Evolutionary conservation across 2,329 filamentous ascomycete genomes (phyloP).

Genomic region (Sporothrix brunneoviolacea): DNA sequence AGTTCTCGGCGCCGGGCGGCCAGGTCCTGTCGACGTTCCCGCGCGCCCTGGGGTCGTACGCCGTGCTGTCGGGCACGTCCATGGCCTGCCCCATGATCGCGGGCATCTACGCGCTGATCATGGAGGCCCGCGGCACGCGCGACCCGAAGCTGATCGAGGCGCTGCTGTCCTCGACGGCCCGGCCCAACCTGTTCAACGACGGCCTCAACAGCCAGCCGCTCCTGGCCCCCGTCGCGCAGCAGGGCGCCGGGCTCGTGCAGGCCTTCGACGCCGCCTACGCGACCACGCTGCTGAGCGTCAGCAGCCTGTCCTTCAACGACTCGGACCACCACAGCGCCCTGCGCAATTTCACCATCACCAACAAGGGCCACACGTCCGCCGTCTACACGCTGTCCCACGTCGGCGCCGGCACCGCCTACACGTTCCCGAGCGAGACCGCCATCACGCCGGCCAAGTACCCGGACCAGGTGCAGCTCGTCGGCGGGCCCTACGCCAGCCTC

Average conservation of each 20-base stretch:
- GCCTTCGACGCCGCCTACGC: slow-evolving; percentile 53
- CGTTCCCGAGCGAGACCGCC: slow-evolving; percentile 12
- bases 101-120: slow-evolving; percentile 48
- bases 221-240: slow-evolving; percentile 51
- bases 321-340: slow-evolving; percentile 47
- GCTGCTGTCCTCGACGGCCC: slow-evolving; percentile 42
- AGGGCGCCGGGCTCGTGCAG: slow-evolving; percentile 54
- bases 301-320: slow-evolving; percentile 59
- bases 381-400: slow-evolving; percentile 47
- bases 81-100: slow-evolving; percentile 43
- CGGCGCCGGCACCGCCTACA: slow-evolving; percentile 48
- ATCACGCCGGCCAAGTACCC: slow-evolving; percentile 38
- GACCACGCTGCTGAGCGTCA: slow-evolving; percentile 45
- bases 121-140: slow-evolving; percentile 43
- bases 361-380: slow-evolving; percentile 42
- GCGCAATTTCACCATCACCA: slow-evolving; percentile 49
- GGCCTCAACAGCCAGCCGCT: slow-evolving; percentile 27
- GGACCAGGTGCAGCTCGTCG: slow-evolving; percentile 30
- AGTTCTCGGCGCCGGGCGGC: slow-evolving; percentile 41
- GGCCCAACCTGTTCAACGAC: slow-evolving; percentile 43
- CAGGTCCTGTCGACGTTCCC: slow-evolving; percentile 47
- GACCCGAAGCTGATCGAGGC: slow-evolving; percentile 45
- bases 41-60: slow-evolving; percentile 34
- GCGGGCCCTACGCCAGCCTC: slow-evolving; percentile 37
- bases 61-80: slow-evolving; percentile 45